Conservation (phyloP, 768 basidiomycete genomes). For the Cyclocybe aegerita region DNA sequence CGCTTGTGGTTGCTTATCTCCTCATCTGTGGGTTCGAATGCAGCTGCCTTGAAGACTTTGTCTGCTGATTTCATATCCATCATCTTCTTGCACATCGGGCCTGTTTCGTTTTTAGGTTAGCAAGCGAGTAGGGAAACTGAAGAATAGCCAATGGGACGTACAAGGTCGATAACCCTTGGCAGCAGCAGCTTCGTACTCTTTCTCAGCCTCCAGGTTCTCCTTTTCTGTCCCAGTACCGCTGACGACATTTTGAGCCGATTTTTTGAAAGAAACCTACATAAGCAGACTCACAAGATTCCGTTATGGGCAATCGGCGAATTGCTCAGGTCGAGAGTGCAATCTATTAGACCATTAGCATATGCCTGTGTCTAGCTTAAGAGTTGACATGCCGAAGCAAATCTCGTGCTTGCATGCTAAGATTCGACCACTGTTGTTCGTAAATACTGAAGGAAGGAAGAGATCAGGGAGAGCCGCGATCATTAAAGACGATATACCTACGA, state of each 20-base stretch:
- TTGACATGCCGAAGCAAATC: constrained; percentile 53
- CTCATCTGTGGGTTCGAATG: constrained; percentile 68
- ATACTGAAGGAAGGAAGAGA: constrained; percentile 30
- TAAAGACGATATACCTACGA: constrained; percentile 30
- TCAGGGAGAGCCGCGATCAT: background rate
- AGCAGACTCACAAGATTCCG: constrained; percentile 53
- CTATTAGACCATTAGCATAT: constrained; percentile 23
- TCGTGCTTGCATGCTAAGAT: constrained; percentile 69
- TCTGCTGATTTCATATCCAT: constrained; percentile 44
- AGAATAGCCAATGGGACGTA: constrained; percentile 23
- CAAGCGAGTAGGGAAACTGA: background rate
- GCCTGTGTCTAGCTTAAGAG: background rate
- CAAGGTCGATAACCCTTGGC: constrained; percentile 62
- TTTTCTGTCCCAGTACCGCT: constrained; percentile 58
- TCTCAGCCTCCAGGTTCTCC: constrained; percentile 54
- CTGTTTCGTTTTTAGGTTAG: constrained; percentile 24
- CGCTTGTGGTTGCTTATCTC: constrained; percentile 46
- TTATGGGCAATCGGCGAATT: constrained; percentile 53
- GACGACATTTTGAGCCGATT: background rate
- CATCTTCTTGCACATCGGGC: constrained; percentile 70
- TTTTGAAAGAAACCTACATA: background rate
- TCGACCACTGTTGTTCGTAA: constrained; percentile 49
- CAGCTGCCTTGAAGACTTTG: constrained; percentile 58
- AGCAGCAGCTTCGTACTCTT: constrained; percentile 53
- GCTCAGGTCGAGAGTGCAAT: constrained; percentile 55